Evolutionary conservation across 2,329 filamentous ascomycete genomes (phyloP).

Genomic region (Achaetomium macrosporum): DNA sequence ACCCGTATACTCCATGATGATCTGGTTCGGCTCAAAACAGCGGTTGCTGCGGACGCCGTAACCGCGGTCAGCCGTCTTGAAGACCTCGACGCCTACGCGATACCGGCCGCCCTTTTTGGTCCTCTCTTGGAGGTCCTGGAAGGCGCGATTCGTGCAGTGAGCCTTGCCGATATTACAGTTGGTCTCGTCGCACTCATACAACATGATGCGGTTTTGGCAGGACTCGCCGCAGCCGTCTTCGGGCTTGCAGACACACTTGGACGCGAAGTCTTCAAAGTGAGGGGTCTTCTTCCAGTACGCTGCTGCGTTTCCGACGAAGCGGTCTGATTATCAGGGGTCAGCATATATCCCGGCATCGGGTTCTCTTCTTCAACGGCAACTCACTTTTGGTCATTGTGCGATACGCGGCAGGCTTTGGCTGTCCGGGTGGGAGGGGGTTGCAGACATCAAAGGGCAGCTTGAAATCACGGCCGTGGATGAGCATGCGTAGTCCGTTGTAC

Average conservation of each 20-base stretch:
- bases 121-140: slow-evolving; percentile 70
- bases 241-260: slow-evolving; percentile 69
- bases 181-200: slow-evolving; percentile 87
- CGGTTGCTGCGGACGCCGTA: slow-evolving; percentile 89
- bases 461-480: slow-evolving; percentile 73
- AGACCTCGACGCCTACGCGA: slow-evolving; percentile 88
- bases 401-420: slow-evolving; percentile 92
- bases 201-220: slow-evolving; percentile 94
- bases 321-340: slow-evolving; percentile 56
- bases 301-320: slow-evolving; percentile 79
- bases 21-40: slow-evolving; percentile 80
- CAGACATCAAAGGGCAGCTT: slow-evolving; percentile 87
- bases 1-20: slow-evolving; percentile 97
- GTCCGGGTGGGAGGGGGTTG: slow-evolving; percentile 75
- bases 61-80: slow-evolving; percentile 82
- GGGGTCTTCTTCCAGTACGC: slow-evolving; percentile 76
- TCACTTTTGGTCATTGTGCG: slow-evolving; percentile 85
- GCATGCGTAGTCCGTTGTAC: slow-evolving; percentile 64
- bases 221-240: slow-evolving; percentile 80
- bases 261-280: slow-evolving; percentile 66
- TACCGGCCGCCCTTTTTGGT: slow-evolving; percentile 76
- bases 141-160: slow-evolving; percentile 78
- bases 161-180: slow-evolving; percentile 79
- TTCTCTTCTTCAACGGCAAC: slow-evolving; percentile 27
- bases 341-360: background rate